Percentiles rank a stretch among this genome's conserved stretches.
phyloP scores from a whole-genome alignment of 208 protist species.

The Angomonas ambiguus region DNA sequence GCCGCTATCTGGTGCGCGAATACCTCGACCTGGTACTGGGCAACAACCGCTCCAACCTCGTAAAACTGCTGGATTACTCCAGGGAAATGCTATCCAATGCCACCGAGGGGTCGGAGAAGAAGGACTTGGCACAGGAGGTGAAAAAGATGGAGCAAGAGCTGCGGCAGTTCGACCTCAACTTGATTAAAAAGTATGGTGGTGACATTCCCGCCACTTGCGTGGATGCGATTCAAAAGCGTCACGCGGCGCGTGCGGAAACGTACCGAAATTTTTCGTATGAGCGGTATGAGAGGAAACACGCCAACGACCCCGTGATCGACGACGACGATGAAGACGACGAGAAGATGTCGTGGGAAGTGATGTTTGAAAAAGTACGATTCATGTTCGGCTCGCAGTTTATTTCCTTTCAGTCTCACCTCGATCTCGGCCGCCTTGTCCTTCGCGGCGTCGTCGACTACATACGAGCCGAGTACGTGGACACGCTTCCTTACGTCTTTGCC shows the following conservation, averaged over 20 bases:
- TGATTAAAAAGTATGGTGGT: constrained; percentile 11
- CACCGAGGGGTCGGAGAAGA: not conserved
- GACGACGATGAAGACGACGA: no score
- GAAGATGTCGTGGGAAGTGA: not conserved
- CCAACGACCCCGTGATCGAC: not conserved
- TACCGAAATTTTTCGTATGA: not conserved
- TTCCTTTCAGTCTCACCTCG: no score
- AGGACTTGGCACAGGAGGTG: not conserved
- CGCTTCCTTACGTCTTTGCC: no score
- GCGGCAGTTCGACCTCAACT: not conserved
- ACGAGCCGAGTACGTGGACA: no score
- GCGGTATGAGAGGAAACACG: not conserved
- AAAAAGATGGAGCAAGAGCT: not conserved
- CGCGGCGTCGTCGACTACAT: no score
- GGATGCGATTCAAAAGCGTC: not conserved
- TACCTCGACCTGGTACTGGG: no score
- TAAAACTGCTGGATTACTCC: not conserved
- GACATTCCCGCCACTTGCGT: constrained; percentile 18
- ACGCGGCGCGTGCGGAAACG: not conserved
- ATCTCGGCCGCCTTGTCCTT: no score
- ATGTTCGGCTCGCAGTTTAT: no score
- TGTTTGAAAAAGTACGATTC: no score
- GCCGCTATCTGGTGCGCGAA: not conserved
- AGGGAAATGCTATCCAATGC: not conserved
- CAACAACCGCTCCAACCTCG: not conserved